Evolutionary conservation across 768 basidiomycete species (phyloP), one percentile per base, ranked within the genome.

Genomic region (Trametes punicea): DNA sequence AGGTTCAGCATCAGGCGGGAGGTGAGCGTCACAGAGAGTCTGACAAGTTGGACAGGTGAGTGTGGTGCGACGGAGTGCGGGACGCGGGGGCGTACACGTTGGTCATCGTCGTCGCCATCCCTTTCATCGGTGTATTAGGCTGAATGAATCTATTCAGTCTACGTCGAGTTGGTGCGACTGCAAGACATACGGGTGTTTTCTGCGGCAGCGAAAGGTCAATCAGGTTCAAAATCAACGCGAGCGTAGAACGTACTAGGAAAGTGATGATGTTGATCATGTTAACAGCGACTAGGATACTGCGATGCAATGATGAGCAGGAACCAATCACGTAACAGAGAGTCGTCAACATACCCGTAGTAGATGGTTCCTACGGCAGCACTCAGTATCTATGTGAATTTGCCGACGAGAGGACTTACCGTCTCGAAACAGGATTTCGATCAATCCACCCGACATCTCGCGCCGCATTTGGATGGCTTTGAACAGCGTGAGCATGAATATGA

Each of bases 181-280:
- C 20, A 16, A 49, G 8, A 45, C 51, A 6, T 21, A 53, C 51
- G 8, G 51, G 51, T 18, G 51, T 53, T 53, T 53, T 39, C 51
- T 53, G 16, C 3, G 42, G 31, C 6, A 4, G 31, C 10, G 18
- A 4, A 4, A 30, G 18, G 11, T 10, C 18, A 8, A n/a, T 8
- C 42, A 13, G 30, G 51, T 23, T 47, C 2, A 20, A 21, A 7
- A 23, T 39, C 29, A 18, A 20, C 23, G 18, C 18, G 41, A n/a
- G 10, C 2, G 33, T 4, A 18, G 6, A 1, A 50, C 55, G 11
- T 6, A 56, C 55, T 23, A 56, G 11, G 31, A 56, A 56, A 9
- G 55, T 56, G 33, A 49, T 34, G 40, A 56, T 56, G 33, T 56
- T 56, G 31, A 50, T 34, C 48, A 50, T 48, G 55, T 56, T 56